Conservation (phyloP, 2,329 filamentous ascomycete species). For the Aureobasidium lini region DNA sequence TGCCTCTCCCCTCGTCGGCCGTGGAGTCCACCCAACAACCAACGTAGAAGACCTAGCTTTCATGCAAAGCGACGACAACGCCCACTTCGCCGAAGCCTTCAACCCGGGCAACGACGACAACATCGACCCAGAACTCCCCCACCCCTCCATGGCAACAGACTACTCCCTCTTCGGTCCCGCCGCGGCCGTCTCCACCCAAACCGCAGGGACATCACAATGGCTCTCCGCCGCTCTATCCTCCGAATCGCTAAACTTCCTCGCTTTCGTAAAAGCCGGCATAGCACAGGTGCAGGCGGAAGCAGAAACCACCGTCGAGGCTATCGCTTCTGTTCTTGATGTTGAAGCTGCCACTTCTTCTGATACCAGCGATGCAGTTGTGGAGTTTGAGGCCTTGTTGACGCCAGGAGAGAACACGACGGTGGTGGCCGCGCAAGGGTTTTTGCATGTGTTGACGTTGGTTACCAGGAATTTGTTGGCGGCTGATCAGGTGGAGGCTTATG, state of each 20-base stretch:
- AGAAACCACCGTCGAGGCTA: constrained; percentile 14
- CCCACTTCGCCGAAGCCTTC: not conserved
- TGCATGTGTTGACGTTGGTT: constrained; percentile 64
- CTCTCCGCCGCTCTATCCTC: constrained; percentile 46
- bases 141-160: not conserved
- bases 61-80: constrained; percentile 11
- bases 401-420: constrained; percentile 45
- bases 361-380: constrained; percentile 38
- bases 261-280: constrained; percentile 48
- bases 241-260: constrained; percentile 56
- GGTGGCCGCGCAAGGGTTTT: constrained; percentile 67
- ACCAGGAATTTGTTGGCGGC: constrained; percentile 43
- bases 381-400: constrained; percentile 64
- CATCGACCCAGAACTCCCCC: not conserved
- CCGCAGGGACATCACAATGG: constrained; percentile 41
- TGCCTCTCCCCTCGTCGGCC: constrained; percentile 54
- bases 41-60: not conserved
- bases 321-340: not conserved
- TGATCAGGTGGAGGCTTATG: constrained; percentile 46
- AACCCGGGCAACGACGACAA: not conserved
- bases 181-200: constrained; percentile 43
- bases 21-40: constrained; percentile 22
- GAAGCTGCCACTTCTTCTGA: constrained; percentile 20
- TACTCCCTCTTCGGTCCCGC: constrained; percentile 41
- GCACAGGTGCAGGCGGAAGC: constrained; percentile 22